Evolutionary conservation across 345 rosid genomes (phyloP).

Genomic region (Hibiscus trionum): DNA sequence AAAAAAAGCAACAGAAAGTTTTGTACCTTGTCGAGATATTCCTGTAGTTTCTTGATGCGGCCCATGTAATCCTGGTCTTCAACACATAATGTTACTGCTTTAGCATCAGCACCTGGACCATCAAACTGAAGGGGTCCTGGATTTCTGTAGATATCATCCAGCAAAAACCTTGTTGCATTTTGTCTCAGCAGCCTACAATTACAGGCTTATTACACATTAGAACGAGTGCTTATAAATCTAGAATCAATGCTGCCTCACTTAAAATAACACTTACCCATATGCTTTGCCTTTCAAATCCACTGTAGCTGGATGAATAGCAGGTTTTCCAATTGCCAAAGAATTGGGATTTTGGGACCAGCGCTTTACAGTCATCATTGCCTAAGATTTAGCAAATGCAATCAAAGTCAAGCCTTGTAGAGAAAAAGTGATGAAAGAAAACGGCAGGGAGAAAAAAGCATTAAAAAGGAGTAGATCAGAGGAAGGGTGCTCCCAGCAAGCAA

Average conservation of each 20-base stretch:
- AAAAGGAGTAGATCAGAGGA: neutral
- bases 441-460: neutral
- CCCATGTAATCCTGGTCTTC: conserved; percentile 99
- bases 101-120: conserved; percentile 94
- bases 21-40: conserved; percentile 74
- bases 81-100: conserved; percentile 70
- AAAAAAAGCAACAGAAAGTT: neutral
- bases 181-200: conserved; percentile 66
- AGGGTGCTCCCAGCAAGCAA: neutral
- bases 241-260: neutral
- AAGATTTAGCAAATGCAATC: conserved; percentile 12
- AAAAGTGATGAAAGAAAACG: neutral
- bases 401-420: neutral
- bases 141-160: conserved; percentile 92
- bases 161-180: conserved; percentile 62
- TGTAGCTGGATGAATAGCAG: conserved; percentile 88
- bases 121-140: conserved; percentile 96
- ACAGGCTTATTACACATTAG: conserved; percentile 1
- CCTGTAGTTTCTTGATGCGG: conserved; percentile 83
- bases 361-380: conserved; percentile 96
- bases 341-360: conserved; percentile 81
- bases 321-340: conserved; percentile 71
- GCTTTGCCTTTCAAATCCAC: conserved; percentile 95
- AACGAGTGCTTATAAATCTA: neutral
- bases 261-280: conserved; percentile 60